These are phyloP conservation scores for Isabelozyma gotoi DNA, from an alignment of 805 yeast genomes.

Conservation along the genomic window DNA sequence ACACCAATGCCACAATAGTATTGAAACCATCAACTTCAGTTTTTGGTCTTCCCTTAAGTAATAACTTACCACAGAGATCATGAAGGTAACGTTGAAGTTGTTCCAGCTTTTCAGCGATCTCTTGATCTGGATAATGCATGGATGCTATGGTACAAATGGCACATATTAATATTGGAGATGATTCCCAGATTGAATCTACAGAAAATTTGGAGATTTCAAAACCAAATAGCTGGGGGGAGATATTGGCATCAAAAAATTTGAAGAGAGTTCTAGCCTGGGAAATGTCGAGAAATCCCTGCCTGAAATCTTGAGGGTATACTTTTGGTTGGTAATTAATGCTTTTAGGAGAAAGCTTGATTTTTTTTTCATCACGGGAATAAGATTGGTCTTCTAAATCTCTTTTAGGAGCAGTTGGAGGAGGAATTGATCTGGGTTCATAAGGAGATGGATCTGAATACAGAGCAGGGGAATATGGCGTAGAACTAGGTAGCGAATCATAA, in stretches of 20 bases:
- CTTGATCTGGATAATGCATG: conserved; percentile 51
- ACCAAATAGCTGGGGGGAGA: conserved; percentile 66
- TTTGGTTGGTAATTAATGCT: conserved; percentile 7
- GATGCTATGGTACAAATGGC: conserved; percentile 64
- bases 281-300: conserved; percentile 33
- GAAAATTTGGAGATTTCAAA: conserved; percentile 54
- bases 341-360: not conserved
- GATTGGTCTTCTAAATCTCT: not conserved
- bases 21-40: conserved; percentile 53
- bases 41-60: conserved; percentile 36
- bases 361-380: not conserved
- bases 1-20: conserved; percentile 60
- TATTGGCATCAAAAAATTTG: conserved; percentile 50
- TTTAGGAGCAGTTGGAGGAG: not conserved
- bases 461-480: not conserved
- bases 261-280: conserved; percentile 50
- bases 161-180: conserved; percentile 57
- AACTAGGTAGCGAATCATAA: not conserved
- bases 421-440: no score
- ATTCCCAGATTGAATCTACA: conserved; percentile 50
- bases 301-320: conserved; percentile 26
- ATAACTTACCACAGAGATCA: conserved; percentile 31
- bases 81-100: conserved; percentile 30
- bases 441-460: not conserved
- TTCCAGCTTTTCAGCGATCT: conserved; percentile 25